Base-by-base conservation (phyloP, 1,139 yeast species). In the Candida sp. region DNA sequence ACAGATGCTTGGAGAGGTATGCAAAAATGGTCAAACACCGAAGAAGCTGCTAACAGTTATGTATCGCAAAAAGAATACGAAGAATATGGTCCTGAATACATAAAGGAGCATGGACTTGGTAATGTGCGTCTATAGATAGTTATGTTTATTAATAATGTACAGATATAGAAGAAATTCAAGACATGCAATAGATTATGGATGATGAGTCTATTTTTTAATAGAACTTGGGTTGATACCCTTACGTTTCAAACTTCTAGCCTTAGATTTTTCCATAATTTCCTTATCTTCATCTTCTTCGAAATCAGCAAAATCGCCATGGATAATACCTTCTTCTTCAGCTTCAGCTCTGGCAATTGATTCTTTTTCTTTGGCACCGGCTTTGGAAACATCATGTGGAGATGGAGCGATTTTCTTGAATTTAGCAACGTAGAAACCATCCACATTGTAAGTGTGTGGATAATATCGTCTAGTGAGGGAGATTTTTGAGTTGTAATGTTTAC, bases 381-480 rank as follows among this genome's bases (percentile, higher is more conserved):
- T 87, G 49, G 91, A 82, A 46, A 82, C 79, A 66, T 86, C 95
- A 54, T 83, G 88, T 41, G 91, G 85, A 49, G 95, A 84, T 47
- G 97, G 75, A 2, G 93, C 96, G 51, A 81, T 83, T 78, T 95
- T 95, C 69, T 88, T 82, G 73, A 95, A 88, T 63, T 93, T 93
- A 47, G 99, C 99, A 48, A 95, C 99, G 64, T 75, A 95, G 76
- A 95, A 95, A 33, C 99, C 99, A 68, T 95, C 99, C 43, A 95
- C 99, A 64, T 95, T 95, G 64, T 93, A 93, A 29, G 96, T 91
- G 66, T 95, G 99, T 44, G 99, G 99, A 63, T 93, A 95, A 66
- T 93, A 95, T 66, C 99, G 82, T 71, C 97, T 84, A 2, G 99
- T 90, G 55, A 91, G 71, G 41, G 81, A 79, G 45, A 93, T 66